Base-by-base conservation (phyloP, 305 asterid species). In the Coffea humblotiana region DNA sequence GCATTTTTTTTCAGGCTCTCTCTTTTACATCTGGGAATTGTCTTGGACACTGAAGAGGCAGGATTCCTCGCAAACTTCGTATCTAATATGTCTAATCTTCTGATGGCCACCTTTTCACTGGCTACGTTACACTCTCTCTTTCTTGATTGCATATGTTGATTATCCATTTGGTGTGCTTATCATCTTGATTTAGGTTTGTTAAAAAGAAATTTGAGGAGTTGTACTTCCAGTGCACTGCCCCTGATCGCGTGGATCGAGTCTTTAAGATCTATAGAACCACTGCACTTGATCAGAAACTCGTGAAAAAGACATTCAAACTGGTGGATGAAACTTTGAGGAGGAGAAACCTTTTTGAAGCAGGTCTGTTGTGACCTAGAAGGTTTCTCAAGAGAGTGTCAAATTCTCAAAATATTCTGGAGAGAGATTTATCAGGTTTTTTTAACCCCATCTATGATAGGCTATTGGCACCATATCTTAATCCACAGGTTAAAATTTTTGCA, bases 261-360 rank as follows among this genome's bases (percentile, higher is more conserved):
- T 96, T 96, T 82, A 96, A 94, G 92, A 96, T 96, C 83, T 96
- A 94, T 61, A 85, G 99, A 88, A 96, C 99, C 52, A 96, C 97
- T 6, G 99, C 99, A 63, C 92, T 96, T 73, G 99, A 96, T 84
- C 98, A 93, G 90, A 94, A 94, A 88, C 98, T 96, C 60, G 98
- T 96, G 85, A 96, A 96, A 93, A 96, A 96, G 91, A 96, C 99
- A 45, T 96, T 96, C 97, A 96, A 96, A 88, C 90, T 96, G 82
- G 98, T 96, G 3, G 98, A 96, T 35, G 99, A 96, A 88, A 96
- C 99, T 47, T 82, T 96, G 93, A 92, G 97, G 82, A 91, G 98
- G 91, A 87, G 99, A 84, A 96, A 91, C 87, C 90, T 96, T 74
- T 89, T 94, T 32, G 99, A 96, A 88, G 99, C 99, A 12, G 99